These are phyloP conservation scores for Aspergillus oerlinghausenensis DNA, from an alignment of 2,329 filamentous ascomycete species.

Conservation along the genomic window DNA sequence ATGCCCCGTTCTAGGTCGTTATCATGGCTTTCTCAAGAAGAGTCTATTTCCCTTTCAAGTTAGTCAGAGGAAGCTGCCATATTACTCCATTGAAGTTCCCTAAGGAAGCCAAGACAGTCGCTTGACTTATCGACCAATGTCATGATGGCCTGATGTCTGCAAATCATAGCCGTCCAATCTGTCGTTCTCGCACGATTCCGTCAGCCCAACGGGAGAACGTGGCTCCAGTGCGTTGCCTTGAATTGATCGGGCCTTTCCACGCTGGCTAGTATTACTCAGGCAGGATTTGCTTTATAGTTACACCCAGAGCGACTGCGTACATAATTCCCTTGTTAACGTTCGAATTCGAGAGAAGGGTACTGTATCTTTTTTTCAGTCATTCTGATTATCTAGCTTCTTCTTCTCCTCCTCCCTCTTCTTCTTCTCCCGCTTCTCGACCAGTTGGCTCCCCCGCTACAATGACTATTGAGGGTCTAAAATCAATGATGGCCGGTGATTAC, in stretches of 20 bases:
- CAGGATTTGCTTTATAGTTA: not conserved
- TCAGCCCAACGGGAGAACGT: not conserved
- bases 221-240: not conserved
- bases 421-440: not conserved
- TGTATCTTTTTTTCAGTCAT: not conserved
- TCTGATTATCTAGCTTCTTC: not conserved
- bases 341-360: not conserved
- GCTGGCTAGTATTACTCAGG: not conserved
- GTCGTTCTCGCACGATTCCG: not conserved
- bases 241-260: not conserved
- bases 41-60: not conserved
- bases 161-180: not conserved
- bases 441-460: not conserved
- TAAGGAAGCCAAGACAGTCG: not conserved
- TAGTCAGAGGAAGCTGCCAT: not conserved
- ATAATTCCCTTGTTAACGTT: not conserved
- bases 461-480: not conserved
- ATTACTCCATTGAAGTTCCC: too few relatives aligned
- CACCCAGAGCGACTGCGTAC: too few relatives aligned
- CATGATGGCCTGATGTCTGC: not conserved
- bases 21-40: not conserved
- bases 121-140: not conserved
- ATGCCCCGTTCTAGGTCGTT: not conserved
- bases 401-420: not conserved
- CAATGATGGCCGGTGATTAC: not conserved